Evolutionary conservation across 2,329 filamentous ascomycete species (phyloP).

Genomic region (Aspergillus japonicus): DNA sequence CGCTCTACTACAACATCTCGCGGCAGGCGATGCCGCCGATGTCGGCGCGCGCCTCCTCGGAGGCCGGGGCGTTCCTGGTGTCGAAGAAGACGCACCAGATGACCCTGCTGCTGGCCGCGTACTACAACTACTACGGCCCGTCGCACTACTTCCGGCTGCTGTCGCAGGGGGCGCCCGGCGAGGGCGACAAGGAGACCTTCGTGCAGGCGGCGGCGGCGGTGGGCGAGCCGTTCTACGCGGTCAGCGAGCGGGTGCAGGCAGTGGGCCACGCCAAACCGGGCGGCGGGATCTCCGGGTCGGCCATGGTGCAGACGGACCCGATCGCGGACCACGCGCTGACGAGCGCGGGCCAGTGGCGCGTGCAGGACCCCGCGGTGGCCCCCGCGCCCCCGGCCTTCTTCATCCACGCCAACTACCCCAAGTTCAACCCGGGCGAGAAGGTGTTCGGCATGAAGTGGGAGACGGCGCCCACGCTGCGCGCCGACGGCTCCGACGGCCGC

Average conservation of each 20-base stretch:
- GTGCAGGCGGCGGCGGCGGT: slow-evolving; percentile 36
- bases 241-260: slow-evolving; percentile 37
- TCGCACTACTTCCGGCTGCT: slow-evolving; percentile 41
- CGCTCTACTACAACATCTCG: slow-evolving; percentile 44
- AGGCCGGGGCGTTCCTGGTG: slow-evolving; percentile 37
- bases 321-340: slow-evolving; percentile 37
- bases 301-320: slow-evolving; percentile 41
- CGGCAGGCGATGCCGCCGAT: slow-evolving; percentile 35
- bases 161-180: slow-evolving; percentile 39
- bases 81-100: slow-evolving; percentile 37
- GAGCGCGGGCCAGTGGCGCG: slow-evolving; percentile 33
- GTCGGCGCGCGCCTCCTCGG: slow-evolving; percentile 36
- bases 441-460: slow-evolving; percentile 41
- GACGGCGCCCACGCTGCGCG: slow-evolving; percentile 35
- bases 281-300: slow-evolving; percentile 33
- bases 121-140: slow-evolving; percentile 39
- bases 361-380: slow-evolving; percentile 32
- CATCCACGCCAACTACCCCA: slow-evolving; percentile 44
- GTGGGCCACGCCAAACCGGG: slow-evolving; percentile 32
- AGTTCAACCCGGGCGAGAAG: slow-evolving; percentile 42
- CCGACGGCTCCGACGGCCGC: slow-evolving; percentile 37
- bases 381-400: slow-evolving; percentile 38
- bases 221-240: slow-evolving; percentile 35
- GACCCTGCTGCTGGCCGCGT: slow-evolving; percentile 37
- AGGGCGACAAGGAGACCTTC: slow-evolving; percentile 43